Conservation (phyloP, 2,329 filamentous ascomycete genomes). For the Colletotrichum incanum region DNA sequence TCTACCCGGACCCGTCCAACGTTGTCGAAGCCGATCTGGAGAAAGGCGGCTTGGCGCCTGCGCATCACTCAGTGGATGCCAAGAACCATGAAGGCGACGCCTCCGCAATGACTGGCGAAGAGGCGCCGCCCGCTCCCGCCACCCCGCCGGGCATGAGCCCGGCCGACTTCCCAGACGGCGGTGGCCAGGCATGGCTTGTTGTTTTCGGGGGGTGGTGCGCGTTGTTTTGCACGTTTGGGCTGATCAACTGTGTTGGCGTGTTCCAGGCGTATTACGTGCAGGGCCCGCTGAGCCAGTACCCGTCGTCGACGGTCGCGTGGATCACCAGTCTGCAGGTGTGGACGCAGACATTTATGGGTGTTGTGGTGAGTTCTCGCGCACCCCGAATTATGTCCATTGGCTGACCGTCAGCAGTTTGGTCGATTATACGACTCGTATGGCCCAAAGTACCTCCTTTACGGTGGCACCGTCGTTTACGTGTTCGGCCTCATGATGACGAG, state of each 20-base stretch:
- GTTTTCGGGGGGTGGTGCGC: conserved; percentile 64
- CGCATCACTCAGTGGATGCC: not conserved
- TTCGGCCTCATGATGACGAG: conserved; percentile 78
- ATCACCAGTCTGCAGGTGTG: conserved; percentile 71
- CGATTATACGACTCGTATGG: conserved; percentile 77
- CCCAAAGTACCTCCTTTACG: conserved; percentile 69
- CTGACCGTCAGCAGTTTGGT: conserved; percentile 60
- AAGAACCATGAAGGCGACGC: conserved; percentile 40
- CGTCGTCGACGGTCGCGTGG: conserved; percentile 70
- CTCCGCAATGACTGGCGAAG: not conserved
- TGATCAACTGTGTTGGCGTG: conserved; percentile 65
- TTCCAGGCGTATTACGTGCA: conserved; percentile 73
- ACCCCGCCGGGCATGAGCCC: conserved; percentile 53
- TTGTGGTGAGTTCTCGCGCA: conserved; percentile 55
- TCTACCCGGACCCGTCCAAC: conserved; percentile 51
- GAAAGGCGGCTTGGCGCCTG: conserved; percentile 46
- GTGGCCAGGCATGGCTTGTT: conserved; percentile 70
- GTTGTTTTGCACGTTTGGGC: conserved; percentile 62
- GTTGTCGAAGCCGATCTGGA: conserved; percentile 54
- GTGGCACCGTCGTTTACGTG: conserved; percentile 71
- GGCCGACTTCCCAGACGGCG: conserved; percentile 73
- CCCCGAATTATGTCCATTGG: not conserved
- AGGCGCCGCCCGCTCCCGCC: conserved; percentile 33
- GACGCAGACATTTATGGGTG: conserved; percentile 65
- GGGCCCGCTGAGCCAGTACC: conserved; percentile 63